Base-by-base conservation (phyloP, 257 asterid genomes). In the Plantago elongata region DNA sequence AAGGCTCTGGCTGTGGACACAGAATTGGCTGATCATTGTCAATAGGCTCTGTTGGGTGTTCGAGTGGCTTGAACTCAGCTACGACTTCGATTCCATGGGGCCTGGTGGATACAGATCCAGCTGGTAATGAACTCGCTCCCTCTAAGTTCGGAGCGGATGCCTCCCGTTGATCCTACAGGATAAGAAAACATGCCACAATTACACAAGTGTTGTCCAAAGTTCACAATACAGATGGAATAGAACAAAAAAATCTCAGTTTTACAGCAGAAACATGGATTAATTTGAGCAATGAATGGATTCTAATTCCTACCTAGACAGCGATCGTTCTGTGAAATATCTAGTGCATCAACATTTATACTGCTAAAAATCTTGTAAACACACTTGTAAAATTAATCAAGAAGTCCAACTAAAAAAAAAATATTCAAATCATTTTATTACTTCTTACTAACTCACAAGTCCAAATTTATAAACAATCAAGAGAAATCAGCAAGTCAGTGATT, bases 1-100 rank as follows among this genome's bases (percentile, higher is more conserved):
- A 91, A 67, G 98, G 98, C 77, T 91, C 98, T 8, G 94, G 96
- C 61, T 84, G 51, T 2, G 98, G 96, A 64, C 96, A 91, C 16
- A 73, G 94, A 69, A 88, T 70, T 34, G 98, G 96, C 57, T 69
- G 81, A 74, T 91, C 98, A 61, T 75, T 78, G 69, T 88, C 82
- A 8, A 76, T 78, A 63, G 94, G 98, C 82, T 88, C 96, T 10
- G 62, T 45, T 0, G 95, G 98, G 75, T 79, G 90, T 29, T 86
- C 92, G 13, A 88, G 77, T 9, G 95, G 96, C 79, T 88, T 91
- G 72, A 88, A 88, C 79, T 83, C 96, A 17, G 74, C 64, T 0
- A 88, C 81, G 45, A 81, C 67, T 67, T 88, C 96, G 60, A 84
- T 77, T 49, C 95, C 95, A 67, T 82, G 85, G 30, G 90, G 8